Conservation (phyloP, 257 asterid genomes). For the Catharanthus roseus region DNA sequence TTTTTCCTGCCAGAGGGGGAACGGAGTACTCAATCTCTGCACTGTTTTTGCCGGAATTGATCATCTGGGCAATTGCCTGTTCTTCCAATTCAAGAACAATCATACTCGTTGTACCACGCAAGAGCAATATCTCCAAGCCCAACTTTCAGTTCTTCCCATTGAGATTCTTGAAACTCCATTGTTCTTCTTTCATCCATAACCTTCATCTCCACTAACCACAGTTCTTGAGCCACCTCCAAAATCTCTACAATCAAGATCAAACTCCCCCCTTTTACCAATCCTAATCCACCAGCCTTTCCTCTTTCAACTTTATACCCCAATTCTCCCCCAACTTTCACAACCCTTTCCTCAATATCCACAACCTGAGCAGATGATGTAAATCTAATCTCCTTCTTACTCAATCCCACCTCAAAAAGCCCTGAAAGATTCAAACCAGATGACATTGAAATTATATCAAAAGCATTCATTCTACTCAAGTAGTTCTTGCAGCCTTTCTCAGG, state of each 20-base stretch:
- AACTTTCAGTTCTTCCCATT: constrained; percentile 59
- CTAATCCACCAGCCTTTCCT: constrained; percentile 52
- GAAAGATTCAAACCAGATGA: constrained; percentile 74
- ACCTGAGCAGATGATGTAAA: constrained; percentile 42
- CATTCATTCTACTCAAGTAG: constrained; percentile 39
- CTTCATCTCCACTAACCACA: constrained; percentile 72
- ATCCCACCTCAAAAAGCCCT: constrained; percentile 49
- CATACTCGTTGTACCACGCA: constrained; percentile 37
- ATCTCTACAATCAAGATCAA: constrained; percentile 43
- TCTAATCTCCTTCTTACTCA: constrained; percentile 52
- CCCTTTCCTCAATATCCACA: constrained; percentile 52
- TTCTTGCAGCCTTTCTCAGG: constrained; percentile 24
- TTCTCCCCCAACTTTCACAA: constrained; percentile 42
- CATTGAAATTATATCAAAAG: constrained; percentile 77
- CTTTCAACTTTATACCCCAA: constrained; percentile 49
- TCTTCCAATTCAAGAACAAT: constrained; percentile 23
- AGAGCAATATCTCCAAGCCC: constrained; percentile 49
- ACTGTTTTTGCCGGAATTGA: not conserved
- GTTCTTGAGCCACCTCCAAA: constrained; percentile 41
- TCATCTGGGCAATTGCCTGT: not conserved
- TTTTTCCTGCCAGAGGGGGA: no score
- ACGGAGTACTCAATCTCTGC: not conserved
- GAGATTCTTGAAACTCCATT: constrained; percentile 46
- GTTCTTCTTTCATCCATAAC: constrained; percentile 36
- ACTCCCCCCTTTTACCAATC: constrained; percentile 58